Evolutionary conservation across 2,329 filamentous ascomycete genomes (phyloP).

Genomic region (Xylariales sp.): DNA sequence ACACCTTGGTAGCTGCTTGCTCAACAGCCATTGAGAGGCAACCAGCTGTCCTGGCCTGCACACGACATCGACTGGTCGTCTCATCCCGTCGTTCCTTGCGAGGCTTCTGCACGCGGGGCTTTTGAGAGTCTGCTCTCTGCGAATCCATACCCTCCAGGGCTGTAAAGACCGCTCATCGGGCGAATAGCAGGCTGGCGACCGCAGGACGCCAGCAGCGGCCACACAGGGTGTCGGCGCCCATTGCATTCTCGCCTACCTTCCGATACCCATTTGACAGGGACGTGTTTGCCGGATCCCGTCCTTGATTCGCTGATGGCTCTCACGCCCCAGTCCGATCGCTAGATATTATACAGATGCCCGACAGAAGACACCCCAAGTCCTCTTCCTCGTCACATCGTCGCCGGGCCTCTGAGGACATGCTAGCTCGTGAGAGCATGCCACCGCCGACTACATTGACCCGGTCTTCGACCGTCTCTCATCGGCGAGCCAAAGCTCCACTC

Average conservation of each 20-base stretch:
- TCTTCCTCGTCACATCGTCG: conserved; percentile 18
- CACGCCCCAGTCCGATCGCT: conserved; percentile 29
- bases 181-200: conserved; percentile 25
- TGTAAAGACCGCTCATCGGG: conserved; percentile 17
- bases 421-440: conserved; percentile 21
- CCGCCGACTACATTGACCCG: conserved; percentile 19
- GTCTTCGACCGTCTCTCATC: conserved; percentile 17
- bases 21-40: conserved; percentile 26
- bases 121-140: conserved; percentile 17
- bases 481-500: conserved; percentile 17
- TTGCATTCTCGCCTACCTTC: conserved; percentile 21
- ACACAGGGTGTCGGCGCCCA: conserved; percentile 21
- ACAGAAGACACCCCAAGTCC: conserved; percentile 18
- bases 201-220: conserved; percentile 21
- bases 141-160: conserved; percentile 21
- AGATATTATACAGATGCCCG: conserved; percentile 27
- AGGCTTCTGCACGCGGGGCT: conserved; percentile 1
- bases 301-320: conserved; percentile 30
- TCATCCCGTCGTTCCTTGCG: conserved; percentile 18
- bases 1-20: conserved; percentile 11
- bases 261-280: too few species aligned
- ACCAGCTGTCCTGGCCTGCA: conserved; percentile 26
- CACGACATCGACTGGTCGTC: conserved; percentile 20
- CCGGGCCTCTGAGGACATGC: conserved; percentile 20
- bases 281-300: conserved; percentile 16